Evolutionary conservation across 441 rosid species (phyloP).

Genomic region (Jatropha multifida): DNA sequence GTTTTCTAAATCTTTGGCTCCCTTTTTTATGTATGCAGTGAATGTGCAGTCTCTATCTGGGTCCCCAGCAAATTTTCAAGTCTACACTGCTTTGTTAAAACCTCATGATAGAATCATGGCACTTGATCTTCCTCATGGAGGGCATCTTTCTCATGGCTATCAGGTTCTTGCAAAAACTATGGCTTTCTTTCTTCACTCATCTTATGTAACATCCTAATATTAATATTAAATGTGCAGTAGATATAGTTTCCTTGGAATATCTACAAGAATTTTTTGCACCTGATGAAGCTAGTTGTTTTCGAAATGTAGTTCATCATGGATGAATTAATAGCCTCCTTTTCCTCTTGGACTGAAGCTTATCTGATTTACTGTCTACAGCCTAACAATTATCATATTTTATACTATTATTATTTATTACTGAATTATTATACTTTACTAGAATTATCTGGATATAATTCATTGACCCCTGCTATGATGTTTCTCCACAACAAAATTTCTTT

Average conservation of each 20-base stretch:
- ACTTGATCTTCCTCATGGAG: conserved; percentile 98
- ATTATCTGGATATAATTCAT: not conserved
- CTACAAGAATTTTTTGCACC: not conserved
- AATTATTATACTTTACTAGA: not conserved
- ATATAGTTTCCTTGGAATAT: not conserved
- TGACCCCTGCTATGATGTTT: not conserved
- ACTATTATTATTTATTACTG: not conserved
- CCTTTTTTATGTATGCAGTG: conserved; percentile 32
- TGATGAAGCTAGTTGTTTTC: not conserved
- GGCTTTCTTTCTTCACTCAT: not conserved
- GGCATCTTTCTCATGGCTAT: conserved; percentile 99
- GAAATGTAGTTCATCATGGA: not conserved
- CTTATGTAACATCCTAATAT: not conserved
- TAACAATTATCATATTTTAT: not conserved
- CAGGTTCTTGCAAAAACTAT: conserved; percentile 54
- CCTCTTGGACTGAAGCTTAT: not conserved
- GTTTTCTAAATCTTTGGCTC: conserved; percentile 18
- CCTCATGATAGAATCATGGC: conserved; percentile 99
- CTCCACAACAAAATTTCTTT: not conserved
- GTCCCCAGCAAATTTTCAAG: conserved; percentile 81
- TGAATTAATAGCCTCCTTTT: not conserved
- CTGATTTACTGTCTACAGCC: not conserved
- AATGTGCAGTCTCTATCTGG: conserved; percentile 53
- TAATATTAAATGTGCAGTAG: not conserved
- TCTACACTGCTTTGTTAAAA: conserved; percentile 79